phyloP scores from a whole-genome alignment of 805 yeast species.

The Metschnikowia lachancei region DNA sequence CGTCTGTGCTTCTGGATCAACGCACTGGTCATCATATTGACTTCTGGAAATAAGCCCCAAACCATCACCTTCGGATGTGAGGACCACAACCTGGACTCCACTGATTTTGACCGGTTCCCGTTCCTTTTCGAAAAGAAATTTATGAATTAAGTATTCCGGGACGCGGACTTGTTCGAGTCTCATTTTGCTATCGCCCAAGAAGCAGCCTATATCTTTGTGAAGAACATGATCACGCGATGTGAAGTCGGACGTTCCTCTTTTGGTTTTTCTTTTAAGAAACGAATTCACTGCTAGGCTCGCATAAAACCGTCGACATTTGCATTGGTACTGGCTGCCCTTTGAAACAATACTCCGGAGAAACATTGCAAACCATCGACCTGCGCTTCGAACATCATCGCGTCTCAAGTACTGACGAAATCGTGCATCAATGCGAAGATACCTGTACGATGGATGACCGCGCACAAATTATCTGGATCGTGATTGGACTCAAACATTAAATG shows the following conservation, averaged over 20 bases:
- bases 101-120: constrained; percentile 14
- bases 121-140: constrained; percentile 23
- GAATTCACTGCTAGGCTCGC: neutral
- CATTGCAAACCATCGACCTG: neutral
- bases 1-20: constrained; percentile 13
- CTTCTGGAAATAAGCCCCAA: constrained; percentile 30
- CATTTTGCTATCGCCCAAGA: constrained; percentile 16
- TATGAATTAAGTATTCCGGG: constrained; percentile 23
- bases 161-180: constrained; percentile 20
- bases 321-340: no score
- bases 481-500: neutral
- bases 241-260: constrained; percentile 31
- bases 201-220: constrained; percentile 26
- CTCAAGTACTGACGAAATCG: neutral
- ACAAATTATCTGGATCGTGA: neutral
- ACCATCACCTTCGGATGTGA: constrained; percentile 38
- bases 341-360: neutral
- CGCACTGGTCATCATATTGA: constrained; percentile 14
- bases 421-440: neutral
- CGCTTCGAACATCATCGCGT: constrained; percentile 3
- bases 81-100: constrained; percentile 25
- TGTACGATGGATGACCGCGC: neutral
- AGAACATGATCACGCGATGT: constrained; percentile 28
- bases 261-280: constrained; percentile 20
- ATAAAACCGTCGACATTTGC: neutral